Evolutionary conservation across 225 moss, liverwort and hornwort species (phyloP).

Genomic region (Pleurozium schreberi): DNA sequence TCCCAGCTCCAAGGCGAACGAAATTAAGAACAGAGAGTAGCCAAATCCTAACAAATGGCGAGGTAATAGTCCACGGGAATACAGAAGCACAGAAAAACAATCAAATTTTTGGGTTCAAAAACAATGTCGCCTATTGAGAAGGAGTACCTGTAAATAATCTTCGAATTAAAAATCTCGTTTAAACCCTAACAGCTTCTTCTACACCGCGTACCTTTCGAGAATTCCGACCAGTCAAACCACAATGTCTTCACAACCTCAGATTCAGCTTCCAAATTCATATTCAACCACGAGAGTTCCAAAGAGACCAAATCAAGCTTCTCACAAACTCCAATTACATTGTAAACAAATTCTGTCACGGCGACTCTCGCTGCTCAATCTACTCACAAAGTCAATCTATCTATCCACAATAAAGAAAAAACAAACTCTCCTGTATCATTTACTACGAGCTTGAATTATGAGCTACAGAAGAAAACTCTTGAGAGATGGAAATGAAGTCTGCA

Average conservation of each 20-base stretch:
- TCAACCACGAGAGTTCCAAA: neutral
- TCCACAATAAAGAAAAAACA: neutral
- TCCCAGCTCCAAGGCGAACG: neutral
- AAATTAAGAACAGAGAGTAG: neutral
- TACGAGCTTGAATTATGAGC: neutral
- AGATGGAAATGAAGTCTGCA: too few species aligned
- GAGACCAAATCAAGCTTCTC: neutral
- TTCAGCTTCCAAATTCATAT: neutral
- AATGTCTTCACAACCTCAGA: neutral
- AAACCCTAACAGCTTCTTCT: constrained; percentile 4
- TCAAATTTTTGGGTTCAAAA: neutral
- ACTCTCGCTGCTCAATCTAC: neutral
- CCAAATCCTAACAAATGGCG: neutral
- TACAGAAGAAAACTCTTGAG: neutral
- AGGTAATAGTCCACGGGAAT: neutral
- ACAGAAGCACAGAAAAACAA: neutral
- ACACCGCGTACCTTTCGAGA: neutral
- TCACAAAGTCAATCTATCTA: neutral
- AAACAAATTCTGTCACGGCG: neutral
- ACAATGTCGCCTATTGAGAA: neutral
- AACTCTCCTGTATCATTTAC: neutral
- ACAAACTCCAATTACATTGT: neutral
- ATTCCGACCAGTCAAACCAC: neutral
- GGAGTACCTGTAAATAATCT: neutral
- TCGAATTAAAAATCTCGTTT: neutral